Base-by-base conservation (phyloP, 805 yeast species). In the Metschnikowia vanudenii region DNA sequence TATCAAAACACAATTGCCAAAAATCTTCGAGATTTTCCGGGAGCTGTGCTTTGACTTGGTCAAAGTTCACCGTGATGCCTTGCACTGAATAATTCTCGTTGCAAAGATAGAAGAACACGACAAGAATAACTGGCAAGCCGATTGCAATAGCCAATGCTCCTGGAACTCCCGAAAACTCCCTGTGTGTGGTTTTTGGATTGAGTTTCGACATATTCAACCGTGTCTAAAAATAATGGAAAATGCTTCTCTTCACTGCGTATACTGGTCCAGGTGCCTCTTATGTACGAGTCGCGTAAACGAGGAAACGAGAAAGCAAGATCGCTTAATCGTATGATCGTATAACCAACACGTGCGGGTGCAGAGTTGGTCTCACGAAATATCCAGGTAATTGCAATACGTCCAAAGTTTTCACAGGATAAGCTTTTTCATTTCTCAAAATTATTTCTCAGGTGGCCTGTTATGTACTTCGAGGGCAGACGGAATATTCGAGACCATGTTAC, bases 141-240 rank as follows among this genome's bases (percentile, higher is more conserved):
- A 80, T 13, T 0, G 92, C 68, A 47, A 92, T 78, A 3, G 73
- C 75, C 1, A 80, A 36, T 0, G 94, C 89, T 4, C 99, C 99
- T 0, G 78, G 63, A 4, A 76, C 65, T 0, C 99, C 99, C 28
- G 78, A 76, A 64, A 92, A 92, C 64, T 92, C 98, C 49, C 72
- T 70, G 39, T 82, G 79, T 3, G 65, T 71, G 1, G 97, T 88
- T 39, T 59, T 63, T 3, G 97, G 97, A 59, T 92, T 92, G 52
- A 84, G 55, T 29, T 39, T 41, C n/a, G 52, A 34, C 55, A 52
- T 53, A 22, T 19, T 10, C 1, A 32, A 14, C 7, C 32, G 17
- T 17, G 28, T 13, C 17, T 41, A 20, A 6, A 29, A 29, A 18
- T 22, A 26, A 20, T 17, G 24, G 26, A 19, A 26, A 10, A 18